Evolutionary conservation across 2,329 filamentous ascomycete genomes (phyloP).

Genomic region (Pseudogymnoascus sp.): DNA sequence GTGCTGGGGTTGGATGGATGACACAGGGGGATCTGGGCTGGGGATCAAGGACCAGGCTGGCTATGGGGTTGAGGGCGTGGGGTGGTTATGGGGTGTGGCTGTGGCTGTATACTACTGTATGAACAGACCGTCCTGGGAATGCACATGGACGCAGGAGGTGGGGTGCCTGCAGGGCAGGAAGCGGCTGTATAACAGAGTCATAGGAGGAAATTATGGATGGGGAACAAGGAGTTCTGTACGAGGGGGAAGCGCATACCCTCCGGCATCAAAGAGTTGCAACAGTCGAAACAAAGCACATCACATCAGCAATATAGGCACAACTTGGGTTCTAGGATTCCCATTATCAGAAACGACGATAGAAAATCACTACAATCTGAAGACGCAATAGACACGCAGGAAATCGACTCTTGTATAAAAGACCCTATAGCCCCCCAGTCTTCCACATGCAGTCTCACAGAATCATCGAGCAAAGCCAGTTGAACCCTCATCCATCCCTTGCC

Average conservation of each 20-base stretch:
- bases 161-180: background rate
- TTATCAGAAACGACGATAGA: slow-evolving; percentile 1
- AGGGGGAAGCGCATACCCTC: background rate
- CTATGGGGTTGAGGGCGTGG: background rate
- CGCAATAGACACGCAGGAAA: slow-evolving; percentile 6
- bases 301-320: background rate
- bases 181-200: background rate
- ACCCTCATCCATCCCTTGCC: background rate
- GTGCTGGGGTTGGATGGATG: slow-evolving; percentile 3
- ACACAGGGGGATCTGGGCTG: background rate
- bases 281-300: background rate
- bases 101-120: background rate
- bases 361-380: slow-evolving; percentile 4
- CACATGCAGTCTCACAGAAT: slow-evolving; percentile 7
- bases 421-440: background rate
- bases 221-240: background rate
- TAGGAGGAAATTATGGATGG: background rate
- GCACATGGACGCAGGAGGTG: background rate
- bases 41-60: background rate
- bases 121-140: background rate
- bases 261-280: background rate
- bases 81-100: background rate
- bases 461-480: slow-evolving; percentile 2
- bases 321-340: background rate
- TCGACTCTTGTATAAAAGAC: slow-evolving; percentile 8